Percentiles rank a stretch among this genome's conserved stretches.
These are phyloP conservation scores for Pythium vanterpoolii DNA, from an alignment of 352 stramenopile genomes.

Conservation along the genomic window DNA sequence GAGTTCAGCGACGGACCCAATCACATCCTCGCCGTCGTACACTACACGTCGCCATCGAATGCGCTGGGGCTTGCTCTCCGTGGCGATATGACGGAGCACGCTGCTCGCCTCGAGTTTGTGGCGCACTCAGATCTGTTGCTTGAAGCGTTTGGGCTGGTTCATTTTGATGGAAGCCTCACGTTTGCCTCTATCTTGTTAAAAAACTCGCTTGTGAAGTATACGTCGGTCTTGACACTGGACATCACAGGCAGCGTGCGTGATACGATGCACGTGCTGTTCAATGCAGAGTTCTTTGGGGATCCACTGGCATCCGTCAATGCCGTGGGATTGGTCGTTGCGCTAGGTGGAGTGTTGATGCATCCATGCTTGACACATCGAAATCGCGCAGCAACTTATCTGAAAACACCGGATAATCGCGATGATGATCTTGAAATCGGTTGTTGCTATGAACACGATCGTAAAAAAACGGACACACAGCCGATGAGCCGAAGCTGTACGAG, in stretches of 20 bases:
- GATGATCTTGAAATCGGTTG: not conserved
- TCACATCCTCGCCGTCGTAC: constrained; percentile 74
- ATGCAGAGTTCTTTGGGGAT: constrained; percentile 75
- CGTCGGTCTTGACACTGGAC: constrained; percentile 71
- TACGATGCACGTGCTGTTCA: constrained; percentile 73
- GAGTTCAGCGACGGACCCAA: constrained; percentile 39
- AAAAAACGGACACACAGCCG: no score
- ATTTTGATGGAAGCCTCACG: constrained; percentile 22
- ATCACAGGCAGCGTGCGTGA: constrained; percentile 83
- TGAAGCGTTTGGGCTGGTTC: not conserved
- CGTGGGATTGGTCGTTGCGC: constrained; percentile 62
- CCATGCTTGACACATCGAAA: constrained; percentile 59
- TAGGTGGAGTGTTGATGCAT: constrained; percentile 74
- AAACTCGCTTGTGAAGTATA: constrained; percentile 79
- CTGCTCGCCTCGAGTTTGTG: constrained; percentile 37
- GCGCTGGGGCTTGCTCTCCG: constrained; percentile 58
- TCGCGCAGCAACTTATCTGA: not conserved
- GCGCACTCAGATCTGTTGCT: not conserved
- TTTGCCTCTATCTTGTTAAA: constrained; percentile 84
- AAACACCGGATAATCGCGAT: not conserved
- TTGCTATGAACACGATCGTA: not conserved
- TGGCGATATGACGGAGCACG: constrained; percentile 45
- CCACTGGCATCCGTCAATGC: constrained; percentile 60
- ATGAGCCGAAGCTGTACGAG: not conserved
- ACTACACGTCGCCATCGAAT: constrained; percentile 73